Base-by-base conservation (phyloP, 768 basidiomycete species). In the Mycena vitilis region DNA sequence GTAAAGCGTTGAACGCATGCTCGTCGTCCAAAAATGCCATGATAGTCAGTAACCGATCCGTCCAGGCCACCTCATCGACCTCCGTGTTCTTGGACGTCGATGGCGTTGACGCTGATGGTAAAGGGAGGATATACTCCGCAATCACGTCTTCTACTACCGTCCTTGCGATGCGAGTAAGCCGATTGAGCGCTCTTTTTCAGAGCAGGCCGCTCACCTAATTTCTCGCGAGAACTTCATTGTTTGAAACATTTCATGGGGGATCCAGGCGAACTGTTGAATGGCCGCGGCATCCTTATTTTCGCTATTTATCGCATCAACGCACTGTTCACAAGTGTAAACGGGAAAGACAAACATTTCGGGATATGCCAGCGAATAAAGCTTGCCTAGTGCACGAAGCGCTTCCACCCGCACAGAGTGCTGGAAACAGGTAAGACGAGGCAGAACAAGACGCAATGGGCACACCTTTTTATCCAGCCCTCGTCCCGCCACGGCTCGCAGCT, bases 401-500 rank as follows among this genome's bases (percentile, higher is more conserved):
- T 96, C 94, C 0, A 81, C 72, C 18, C 92, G 91, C 7, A 95
- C 93, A 48, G 80, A 66, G 30, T 84, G 81, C 87, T 92, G 63
- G 18, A 58, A 2, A 45, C 30, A 30, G 3, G 30, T 3, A 61
- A 64, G 38, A 45, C 34, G 30, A 37, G 25, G 36, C 38, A 72
- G 52, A 45, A 30, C 49, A 42, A 56, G 34, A 36, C 48, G 51
- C 22, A 18, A 13, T 37, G 45, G 2, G 75, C 81, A 15, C 61
- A 93, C 94, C 87, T 95, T 98, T 80, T 93, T 95, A 79, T 99
- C 98, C 64, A 89, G 77, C 2, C 91, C 89, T 25, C 98, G 86
- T 23, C 84, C 92, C 7, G 88, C 91, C 1, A 99, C 79, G 4
- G 80, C 81, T 16, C 85, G 83, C 53, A 98, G 80, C 57, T 91